Conservation (phyloP, 306 rosid genomes). For the Cucumis cinereus region DNA sequence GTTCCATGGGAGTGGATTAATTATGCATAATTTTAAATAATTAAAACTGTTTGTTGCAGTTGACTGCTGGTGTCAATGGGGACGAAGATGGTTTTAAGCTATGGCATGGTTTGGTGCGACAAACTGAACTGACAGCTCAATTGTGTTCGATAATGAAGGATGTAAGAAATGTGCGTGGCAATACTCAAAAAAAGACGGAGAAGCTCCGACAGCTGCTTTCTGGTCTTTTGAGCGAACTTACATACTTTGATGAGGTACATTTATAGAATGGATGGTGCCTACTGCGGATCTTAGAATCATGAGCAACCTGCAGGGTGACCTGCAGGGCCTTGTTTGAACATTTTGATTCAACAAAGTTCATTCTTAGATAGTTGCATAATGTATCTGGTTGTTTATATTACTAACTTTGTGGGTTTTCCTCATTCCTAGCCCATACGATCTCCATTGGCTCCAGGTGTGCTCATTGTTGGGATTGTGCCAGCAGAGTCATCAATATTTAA, state of each 20-base stretch:
- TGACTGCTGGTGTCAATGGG: conserved; percentile 50
- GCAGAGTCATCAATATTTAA: conserved; percentile 89
- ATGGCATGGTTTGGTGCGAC: conserved; percentile 95
- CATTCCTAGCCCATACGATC: conserved; percentile 72
- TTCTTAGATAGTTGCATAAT: background rate
- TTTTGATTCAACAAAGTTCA: background rate
- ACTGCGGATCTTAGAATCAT: background rate
- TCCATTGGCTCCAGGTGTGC: conserved; percentile 76
- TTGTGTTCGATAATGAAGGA: conserved; percentile 85
- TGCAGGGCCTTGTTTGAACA: background rate
- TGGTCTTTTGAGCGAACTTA: conserved; percentile 95
- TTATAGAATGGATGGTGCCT: conserved; percentile 11
- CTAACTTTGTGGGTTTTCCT: conserved; percentile 11
- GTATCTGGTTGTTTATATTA: background rate
- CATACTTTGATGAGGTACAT: conserved; percentile 85
- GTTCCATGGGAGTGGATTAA: conserved; percentile 9
- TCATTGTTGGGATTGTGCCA: conserved; percentile 77
- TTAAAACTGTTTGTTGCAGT: conserved; percentile 28
- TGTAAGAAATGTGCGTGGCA: conserved; percentile 83
- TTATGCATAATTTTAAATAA: conserved; percentile 13
- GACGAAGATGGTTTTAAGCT: conserved; percentile 82
- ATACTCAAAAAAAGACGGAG: conserved; percentile 93
- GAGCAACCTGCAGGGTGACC: background rate
- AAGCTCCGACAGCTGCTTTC: conserved; percentile 91
- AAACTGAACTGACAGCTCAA: conserved; percentile 92